Evolutionary conservation across 2,329 filamentous ascomycete species (phyloP).

Genomic region (Clonostachys byssicola): DNA sequence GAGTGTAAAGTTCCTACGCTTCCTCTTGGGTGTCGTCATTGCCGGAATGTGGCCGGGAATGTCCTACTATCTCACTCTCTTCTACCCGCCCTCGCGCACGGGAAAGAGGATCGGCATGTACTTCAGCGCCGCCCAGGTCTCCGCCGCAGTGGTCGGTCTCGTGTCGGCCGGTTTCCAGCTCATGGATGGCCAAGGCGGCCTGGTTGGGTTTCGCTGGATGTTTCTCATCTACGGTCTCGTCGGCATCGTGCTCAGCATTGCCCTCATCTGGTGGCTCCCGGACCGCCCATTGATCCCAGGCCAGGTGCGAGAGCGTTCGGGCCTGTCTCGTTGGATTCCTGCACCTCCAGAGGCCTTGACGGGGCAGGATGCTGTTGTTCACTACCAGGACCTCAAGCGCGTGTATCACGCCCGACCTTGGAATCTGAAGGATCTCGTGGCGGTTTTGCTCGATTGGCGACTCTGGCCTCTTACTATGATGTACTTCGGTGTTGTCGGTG

Average conservation of each 20-base stretch:
- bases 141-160: constrained; percentile 81
- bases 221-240: constrained; percentile 82
- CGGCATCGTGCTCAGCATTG: constrained; percentile 66
- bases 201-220: constrained; percentile 90
- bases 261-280: constrained; percentile 84
- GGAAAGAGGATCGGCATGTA: constrained; percentile 88
- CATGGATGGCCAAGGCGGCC: constrained; percentile 74
- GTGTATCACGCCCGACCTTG: constrained; percentile 76
- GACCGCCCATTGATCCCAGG: constrained; percentile 76
- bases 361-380: constrained; percentile 73
- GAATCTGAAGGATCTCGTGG: constrained; percentile 64
- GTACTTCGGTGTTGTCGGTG: constrained; percentile 94
- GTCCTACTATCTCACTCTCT: constrained; percentile 87
- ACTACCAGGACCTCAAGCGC: constrained; percentile 77
- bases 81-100: constrained; percentile 83
- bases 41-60: constrained; percentile 96
- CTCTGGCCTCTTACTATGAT: constrained; percentile 83
- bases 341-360: constrained; percentile 64
- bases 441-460: constrained; percentile 79
- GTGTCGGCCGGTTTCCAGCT: constrained; percentile 89
- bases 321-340: constrained; percentile 63
- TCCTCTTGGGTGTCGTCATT: constrained; percentile 81
- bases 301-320: constrained; percentile 43
- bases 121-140: constrained; percentile 85
- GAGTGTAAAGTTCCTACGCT: constrained; percentile 84